These are phyloP conservation scores for Ceratocystiopsis brevicomis DNA, from an alignment of 2,329 filamentous ascomycete species.

Conservation along the genomic window DNA sequence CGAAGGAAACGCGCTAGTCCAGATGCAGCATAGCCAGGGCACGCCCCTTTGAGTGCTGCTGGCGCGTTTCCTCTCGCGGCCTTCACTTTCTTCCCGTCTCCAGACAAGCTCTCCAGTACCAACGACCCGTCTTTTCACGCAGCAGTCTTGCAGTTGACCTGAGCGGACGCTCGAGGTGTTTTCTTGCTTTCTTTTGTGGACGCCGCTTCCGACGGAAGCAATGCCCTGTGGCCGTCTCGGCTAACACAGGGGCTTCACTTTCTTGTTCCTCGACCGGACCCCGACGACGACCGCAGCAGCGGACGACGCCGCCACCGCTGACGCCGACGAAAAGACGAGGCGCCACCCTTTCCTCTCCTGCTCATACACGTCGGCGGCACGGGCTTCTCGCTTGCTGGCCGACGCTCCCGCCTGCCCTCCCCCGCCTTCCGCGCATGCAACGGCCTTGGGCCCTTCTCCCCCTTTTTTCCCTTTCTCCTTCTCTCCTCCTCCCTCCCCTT, in stretches of 20 bases:
- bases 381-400: not conserved
- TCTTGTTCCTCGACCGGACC: not conserved
- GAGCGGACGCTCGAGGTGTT: no score
- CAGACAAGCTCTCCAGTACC: not conserved
- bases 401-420: not conserved
- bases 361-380: not conserved
- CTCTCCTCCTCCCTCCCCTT: not conserved
- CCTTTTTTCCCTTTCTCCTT: not conserved
- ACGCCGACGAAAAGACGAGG: not conserved
- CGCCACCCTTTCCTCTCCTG: no score
- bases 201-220: not conserved
- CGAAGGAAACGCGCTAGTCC: not conserved
- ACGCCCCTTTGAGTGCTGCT: constrained; percentile 4
- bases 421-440: no score
- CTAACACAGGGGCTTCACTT: constrained; percentile 1
- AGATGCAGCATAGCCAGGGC: constrained; percentile 1
- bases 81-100: not conserved
- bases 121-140: no score
- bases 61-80: constrained; percentile 3
- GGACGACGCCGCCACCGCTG: not conserved
- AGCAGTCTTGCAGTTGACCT: no score
- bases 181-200: not conserved
- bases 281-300: no score
- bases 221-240: constrained; percentile 6
- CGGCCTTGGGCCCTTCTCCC: no score